phyloP scores from a whole-genome alignment of 805 yeast species.

The Kuraishia cidri region DNA sequence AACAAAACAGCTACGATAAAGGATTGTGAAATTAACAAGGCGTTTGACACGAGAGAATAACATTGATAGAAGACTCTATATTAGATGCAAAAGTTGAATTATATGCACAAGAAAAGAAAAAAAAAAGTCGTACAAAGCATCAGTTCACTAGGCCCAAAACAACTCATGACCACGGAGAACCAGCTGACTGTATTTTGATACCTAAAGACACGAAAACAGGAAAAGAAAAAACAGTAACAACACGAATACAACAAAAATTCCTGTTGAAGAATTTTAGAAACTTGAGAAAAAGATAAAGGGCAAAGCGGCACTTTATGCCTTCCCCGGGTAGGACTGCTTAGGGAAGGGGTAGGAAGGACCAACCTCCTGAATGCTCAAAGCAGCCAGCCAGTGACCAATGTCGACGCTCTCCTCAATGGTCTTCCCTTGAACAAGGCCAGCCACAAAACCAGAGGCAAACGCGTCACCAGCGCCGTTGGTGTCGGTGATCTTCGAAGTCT shows the following conservation, averaged over 20 bases:
- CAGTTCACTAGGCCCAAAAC: no score
- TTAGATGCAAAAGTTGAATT: constrained; percentile 3
- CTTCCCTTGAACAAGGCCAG: constrained; percentile 75
- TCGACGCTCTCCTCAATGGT: constrained; percentile 51
- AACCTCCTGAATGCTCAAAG: constrained; percentile 80
- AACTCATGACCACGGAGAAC: no score
- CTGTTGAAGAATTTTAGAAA: constrained; percentile 1
- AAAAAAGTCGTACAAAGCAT: no score
- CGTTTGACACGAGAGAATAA: no score
- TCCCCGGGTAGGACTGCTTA: constrained; percentile 38
- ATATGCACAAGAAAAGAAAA: no score
- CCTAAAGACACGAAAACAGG: no score
- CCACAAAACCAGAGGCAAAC: constrained; percentile 92
- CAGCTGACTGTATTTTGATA: no score
- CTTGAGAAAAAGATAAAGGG: no score
- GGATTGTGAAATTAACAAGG: not conserved
- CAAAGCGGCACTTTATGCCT: not conserved
- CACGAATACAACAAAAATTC: not conserved
- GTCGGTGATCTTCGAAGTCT: constrained; percentile 62
- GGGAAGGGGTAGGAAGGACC: constrained; percentile 93
- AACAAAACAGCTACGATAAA: not conserved
- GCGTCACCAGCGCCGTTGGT: constrained; percentile 99
- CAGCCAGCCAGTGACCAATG: constrained; percentile 96
- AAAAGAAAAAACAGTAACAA: no score
- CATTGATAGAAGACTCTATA: no score